These are phyloP conservation scores for Epicoccum nigrum DNA, from an alignment of 2,329 filamentous ascomycete species.

Conservation along the genomic window DNA sequence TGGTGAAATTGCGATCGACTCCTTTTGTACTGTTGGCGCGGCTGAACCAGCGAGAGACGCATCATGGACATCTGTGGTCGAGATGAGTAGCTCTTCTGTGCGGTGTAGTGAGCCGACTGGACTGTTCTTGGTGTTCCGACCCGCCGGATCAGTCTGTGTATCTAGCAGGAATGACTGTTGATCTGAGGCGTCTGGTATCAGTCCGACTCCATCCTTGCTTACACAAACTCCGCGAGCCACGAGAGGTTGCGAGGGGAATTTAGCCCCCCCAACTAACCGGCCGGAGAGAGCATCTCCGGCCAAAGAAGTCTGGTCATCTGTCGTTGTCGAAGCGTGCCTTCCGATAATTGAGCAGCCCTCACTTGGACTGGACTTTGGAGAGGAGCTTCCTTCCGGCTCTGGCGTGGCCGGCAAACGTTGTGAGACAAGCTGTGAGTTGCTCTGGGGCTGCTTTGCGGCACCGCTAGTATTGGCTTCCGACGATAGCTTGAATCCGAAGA, in stretches of 20 bases:
- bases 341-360: constrained; percentile 13
- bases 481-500: constrained; percentile 43
- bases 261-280: constrained; percentile 15
- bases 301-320: constrained; percentile 33
- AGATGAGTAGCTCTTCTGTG: not conserved
- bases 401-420: constrained; percentile 2
- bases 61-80: not conserved
- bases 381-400: constrained; percentile 18
- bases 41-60: not conserved
- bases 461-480: not conserved
- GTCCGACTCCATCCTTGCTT: constrained; percentile 6
- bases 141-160: constrained; percentile 1
- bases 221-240: constrained; percentile 18
- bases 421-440: not conserved
- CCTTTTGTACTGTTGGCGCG: not conserved
- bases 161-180: not conserved
- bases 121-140: constrained; percentile 14
- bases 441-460: constrained; percentile 2
- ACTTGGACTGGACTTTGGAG: constrained; percentile 1
- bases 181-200: constrained; percentile 7
- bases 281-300: constrained; percentile 44
- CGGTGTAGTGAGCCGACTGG: not conserved
- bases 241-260: constrained; percentile 16
- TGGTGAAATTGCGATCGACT: not conserved
- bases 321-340: constrained; percentile 28